Evolutionary conservation across 169 alveolate genomes (phyloP).

Genomic region (Neospora caninum): DNA sequence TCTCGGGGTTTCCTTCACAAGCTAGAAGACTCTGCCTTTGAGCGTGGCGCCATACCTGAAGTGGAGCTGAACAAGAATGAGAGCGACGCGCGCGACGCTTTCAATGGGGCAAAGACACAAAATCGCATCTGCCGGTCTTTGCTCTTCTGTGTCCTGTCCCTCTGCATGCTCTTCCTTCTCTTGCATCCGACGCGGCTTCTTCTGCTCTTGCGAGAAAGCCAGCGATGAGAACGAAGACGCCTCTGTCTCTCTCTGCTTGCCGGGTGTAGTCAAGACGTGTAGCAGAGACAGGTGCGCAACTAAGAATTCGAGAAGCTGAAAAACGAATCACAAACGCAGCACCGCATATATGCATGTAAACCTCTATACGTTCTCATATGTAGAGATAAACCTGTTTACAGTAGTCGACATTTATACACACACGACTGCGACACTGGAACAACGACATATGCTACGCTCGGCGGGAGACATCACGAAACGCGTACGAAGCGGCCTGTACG

Average conservation of each 20-base stretch:
- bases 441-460: no score
- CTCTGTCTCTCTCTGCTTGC: neutral
- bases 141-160: neutral
- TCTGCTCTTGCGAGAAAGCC: neutral
- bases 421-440: no score
- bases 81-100: slow-evolving; percentile 43
- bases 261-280: neutral
- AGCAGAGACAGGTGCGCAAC: neutral
- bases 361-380: neutral
- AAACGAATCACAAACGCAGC: neutral
- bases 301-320: slow-evolving; percentile 18
- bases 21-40: no score
- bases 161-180: neutral
- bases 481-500: no score
- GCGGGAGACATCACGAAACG: no score
- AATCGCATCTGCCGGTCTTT: neutral
- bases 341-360: neutral
- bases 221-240: neutral
- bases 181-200: neutral
- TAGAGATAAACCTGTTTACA: neutral
- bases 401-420: neutral
- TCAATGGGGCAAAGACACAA: slow-evolving; percentile 40
- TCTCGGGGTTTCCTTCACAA: no score
- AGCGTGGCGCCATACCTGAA: slow-evolving; percentile 32
- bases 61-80: slow-evolving; percentile 54